These are phyloP conservation scores for Sporothrix curviconia DNA, from an alignment of 2,329 filamentous ascomycete genomes.

Conservation along the genomic window DNA sequence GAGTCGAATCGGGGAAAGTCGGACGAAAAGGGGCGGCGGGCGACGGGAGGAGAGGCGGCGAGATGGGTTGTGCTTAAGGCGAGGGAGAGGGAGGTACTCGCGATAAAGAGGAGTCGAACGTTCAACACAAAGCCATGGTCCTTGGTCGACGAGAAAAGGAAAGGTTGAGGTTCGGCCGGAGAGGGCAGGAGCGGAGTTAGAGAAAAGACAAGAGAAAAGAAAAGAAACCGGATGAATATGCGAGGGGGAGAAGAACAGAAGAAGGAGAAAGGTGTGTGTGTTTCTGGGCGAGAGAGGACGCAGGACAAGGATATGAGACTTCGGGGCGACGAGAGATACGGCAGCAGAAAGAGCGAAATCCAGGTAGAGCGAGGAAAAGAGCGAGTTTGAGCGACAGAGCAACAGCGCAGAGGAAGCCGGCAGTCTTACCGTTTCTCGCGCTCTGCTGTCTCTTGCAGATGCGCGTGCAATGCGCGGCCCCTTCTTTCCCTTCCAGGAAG, in stretches of 20 bases:
- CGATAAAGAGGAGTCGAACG: background rate
- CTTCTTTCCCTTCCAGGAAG: no score
- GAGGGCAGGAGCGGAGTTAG: background rate
- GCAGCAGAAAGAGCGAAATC: background rate
- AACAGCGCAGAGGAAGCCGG: background rate
- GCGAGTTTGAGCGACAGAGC: background rate
- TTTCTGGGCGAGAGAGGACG: background rate
- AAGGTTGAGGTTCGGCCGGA: background rate
- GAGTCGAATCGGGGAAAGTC: no score
- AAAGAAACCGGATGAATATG: background rate
- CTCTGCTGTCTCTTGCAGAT: no score
- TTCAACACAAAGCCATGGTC: conserved; percentile 11
- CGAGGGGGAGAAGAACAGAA: background rate
- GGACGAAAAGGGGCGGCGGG: background rate
- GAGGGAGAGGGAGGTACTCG: conserved; percentile 12
- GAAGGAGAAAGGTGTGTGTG: background rate
- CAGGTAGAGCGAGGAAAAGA: conserved; percentile 3
- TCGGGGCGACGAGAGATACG: background rate
- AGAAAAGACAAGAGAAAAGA: background rate
- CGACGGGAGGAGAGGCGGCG: background rate
- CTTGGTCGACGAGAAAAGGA: background rate
- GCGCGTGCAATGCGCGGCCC: no score
- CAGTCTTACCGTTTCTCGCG: no score
- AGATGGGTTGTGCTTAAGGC: background rate
- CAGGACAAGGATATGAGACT: background rate